These are phyloP conservation scores for Sicyos baderoa DNA, from an alignment of 306 rosid species.

Conservation along the genomic window DNA sequence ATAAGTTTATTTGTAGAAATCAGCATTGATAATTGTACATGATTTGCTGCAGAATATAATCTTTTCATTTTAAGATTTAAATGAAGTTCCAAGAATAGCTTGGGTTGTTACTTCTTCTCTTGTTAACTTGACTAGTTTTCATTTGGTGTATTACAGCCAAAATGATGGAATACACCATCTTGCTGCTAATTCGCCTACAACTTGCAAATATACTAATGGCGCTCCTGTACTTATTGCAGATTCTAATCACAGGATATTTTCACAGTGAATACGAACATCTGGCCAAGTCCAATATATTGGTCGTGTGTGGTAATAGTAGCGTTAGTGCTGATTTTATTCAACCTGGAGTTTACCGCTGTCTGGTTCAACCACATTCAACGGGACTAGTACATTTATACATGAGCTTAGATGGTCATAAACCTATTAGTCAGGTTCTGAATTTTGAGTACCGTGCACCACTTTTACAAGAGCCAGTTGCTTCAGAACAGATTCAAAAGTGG, in stretches of 20 bases:
- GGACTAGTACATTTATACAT: conserved; percentile 54
- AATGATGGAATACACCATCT: conserved; percentile 7
- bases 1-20: not conserved
- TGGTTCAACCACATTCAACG: conserved; percentile 53
- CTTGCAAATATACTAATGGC: conserved; percentile 4
- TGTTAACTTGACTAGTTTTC: not conserved
- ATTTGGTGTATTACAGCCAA: not conserved
- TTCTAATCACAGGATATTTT: conserved; percentile 67
- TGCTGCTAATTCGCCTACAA: not conserved
- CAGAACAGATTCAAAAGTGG: conserved; percentile 44
- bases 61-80: not conserved
- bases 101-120: not conserved
- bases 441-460: conserved; percentile 67
- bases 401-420: conserved; percentile 73
- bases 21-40: not conserved
- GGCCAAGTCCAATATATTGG: conserved; percentile 47
- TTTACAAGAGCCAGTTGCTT: conserved; percentile 34
- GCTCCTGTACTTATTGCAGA: conserved; percentile 40
- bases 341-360: conserved; percentile 76
- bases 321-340: conserved; percentile 61
- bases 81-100: conserved; percentile 4
- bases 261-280: conserved; percentile 46
- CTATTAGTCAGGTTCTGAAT: conserved; percentile 72
- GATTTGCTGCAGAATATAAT: not conserved
- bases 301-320: conserved; percentile 61